These are phyloP conservation scores for Amanita subjunquillea DNA, from an alignment of 768 basidiomycete species.

Conservation along the genomic window DNA sequence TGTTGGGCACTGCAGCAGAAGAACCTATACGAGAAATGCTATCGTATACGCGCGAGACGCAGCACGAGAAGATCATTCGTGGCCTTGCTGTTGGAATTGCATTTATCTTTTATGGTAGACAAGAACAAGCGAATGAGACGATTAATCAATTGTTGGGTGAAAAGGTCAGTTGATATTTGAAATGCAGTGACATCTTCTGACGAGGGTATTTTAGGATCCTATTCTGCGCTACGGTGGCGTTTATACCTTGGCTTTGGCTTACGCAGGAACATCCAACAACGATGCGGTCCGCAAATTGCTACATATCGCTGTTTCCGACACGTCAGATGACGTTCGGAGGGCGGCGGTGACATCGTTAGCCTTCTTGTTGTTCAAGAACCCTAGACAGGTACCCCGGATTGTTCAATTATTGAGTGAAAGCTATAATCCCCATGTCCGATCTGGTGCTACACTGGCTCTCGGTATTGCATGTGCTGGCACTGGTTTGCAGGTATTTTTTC, in stretches of 20 bases:
- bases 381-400: constrained; percentile 89
- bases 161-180: constrained; percentile 45
- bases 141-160: constrained; percentile 72
- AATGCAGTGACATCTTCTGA: neutral
- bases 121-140: constrained; percentile 86
- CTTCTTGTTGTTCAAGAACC: constrained; percentile 95
- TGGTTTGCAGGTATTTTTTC: constrained; percentile 62
- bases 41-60: constrained; percentile 91
- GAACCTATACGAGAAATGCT: constrained; percentile 90
- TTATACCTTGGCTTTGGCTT: constrained; percentile 92
- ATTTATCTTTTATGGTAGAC: constrained; percentile 85
- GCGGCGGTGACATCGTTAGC: constrained; percentile 95
- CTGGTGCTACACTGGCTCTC: constrained; percentile 91
- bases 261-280: constrained; percentile 94
- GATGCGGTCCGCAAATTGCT: constrained; percentile 83
- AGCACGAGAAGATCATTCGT: constrained; percentile 98
- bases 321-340: constrained; percentile 92
- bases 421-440: constrained; percentile 97
- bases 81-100: constrained; percentile 89
- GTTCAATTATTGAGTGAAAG: constrained; percentile 96
- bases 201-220: constrained; percentile 56
- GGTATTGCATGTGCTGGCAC: constrained; percentile 98
- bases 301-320: constrained; percentile 97
- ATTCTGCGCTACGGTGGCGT: constrained; percentile 97
- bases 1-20: constrained; percentile 86